Percentiles rank a stretch among this genome's conserved stretches.
Evolutionary conservation across 768 basidiomycete species (phyloP).

Genomic region (Gelatoporia subvermispora): DNA sequence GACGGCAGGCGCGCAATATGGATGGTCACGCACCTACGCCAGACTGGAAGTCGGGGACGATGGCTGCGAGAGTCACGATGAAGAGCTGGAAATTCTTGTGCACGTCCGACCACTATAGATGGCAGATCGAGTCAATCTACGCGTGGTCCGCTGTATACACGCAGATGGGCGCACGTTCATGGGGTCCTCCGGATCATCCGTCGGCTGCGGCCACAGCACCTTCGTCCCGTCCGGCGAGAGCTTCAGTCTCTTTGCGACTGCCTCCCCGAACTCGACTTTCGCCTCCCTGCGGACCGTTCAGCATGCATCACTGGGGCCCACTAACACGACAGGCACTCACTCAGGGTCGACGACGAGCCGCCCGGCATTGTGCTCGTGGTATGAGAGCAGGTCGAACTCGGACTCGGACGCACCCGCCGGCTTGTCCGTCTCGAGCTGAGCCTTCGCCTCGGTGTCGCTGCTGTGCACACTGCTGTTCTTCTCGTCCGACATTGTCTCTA

Average conservation of each 20-base stretch:
- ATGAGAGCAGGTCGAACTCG: slow-evolving; percentile 13
- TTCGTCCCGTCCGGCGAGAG: slow-evolving; percentile 50
- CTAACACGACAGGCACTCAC: slow-evolving; percentile 30
- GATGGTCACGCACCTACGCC: slow-evolving; percentile 55
- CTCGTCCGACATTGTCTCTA: too few species aligned
- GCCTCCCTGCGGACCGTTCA: slow-evolving; percentile 43
- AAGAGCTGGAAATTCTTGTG: slow-evolving; percentile 53
- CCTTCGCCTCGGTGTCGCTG: too few species aligned
- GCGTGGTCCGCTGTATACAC: background rate
- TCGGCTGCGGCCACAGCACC: slow-evolving; percentile 68
- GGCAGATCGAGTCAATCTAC: background rate
- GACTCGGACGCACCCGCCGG: too few species aligned
- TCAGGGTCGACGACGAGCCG: slow-evolving; percentile 58
- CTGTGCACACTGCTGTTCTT: too few species aligned
- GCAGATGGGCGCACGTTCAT: slow-evolving; percentile 40
- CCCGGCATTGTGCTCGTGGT: slow-evolving; percentile 53
- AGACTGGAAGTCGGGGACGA: slow-evolving; percentile 65
- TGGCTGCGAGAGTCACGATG: slow-evolving; percentile 58
- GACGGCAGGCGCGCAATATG: background rate
- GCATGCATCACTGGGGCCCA: background rate
- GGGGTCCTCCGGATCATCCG: slow-evolving; percentile 57
- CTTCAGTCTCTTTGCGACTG: slow-evolving; percentile 51
- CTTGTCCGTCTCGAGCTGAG: too few species aligned
- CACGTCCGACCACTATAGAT: slow-evolving; percentile 44
- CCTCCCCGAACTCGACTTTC: slow-evolving; percentile 53